These are phyloP conservation scores for Pyrenophora teres DNA, from an alignment of 2,329 filamentous ascomycete species.

Conservation along the genomic window DNA sequence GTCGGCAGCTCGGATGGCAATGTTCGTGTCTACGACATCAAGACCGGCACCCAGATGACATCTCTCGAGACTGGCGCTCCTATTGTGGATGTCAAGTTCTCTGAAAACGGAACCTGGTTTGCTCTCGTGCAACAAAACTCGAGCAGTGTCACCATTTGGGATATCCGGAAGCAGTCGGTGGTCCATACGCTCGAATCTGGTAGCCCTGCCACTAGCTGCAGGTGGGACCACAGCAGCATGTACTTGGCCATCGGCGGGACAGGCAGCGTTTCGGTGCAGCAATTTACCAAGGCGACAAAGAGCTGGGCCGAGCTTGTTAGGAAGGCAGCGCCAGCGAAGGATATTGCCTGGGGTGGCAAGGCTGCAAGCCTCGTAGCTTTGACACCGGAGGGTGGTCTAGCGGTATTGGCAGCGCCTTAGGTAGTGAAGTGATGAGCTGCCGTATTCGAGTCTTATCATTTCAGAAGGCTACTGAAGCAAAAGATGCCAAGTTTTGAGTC, in stretches of 20 bases:
- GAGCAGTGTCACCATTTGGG: constrained; percentile 82
- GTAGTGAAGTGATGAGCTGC: no score
- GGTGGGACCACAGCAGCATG: constrained; percentile 95
- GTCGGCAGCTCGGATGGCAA: constrained; percentile 79
- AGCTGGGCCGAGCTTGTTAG: constrained; percentile 85
- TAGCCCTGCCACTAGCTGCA: constrained; percentile 72
- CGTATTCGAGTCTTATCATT: no score
- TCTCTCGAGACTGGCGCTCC: constrained; percentile 69
- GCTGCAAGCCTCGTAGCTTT: constrained; percentile 77
- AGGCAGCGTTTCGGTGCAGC: constrained; percentile 81
- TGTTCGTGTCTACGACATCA: constrained; percentile 88
- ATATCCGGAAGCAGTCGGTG: constrained; percentile 81
- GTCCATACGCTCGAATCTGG: constrained; percentile 88
- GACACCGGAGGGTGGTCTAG: constrained; percentile 75
- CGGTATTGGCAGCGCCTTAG: constrained; percentile 61
- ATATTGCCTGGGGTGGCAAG: constrained; percentile 76
- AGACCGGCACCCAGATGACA: constrained; percentile 75
- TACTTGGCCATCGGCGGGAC: constrained; percentile 83
- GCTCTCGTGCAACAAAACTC: constrained; percentile 80
- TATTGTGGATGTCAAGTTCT: constrained; percentile 79
- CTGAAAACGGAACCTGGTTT: constrained; percentile 96
- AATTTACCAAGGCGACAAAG: constrained; percentile 86
- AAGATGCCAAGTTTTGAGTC: no score
- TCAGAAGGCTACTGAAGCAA: no score
- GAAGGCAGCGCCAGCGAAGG: constrained; percentile 72